phyloP scores from a whole-genome alignment of 495 filamentous ascomycete genomes.

The Daldinia childiae region DNA sequence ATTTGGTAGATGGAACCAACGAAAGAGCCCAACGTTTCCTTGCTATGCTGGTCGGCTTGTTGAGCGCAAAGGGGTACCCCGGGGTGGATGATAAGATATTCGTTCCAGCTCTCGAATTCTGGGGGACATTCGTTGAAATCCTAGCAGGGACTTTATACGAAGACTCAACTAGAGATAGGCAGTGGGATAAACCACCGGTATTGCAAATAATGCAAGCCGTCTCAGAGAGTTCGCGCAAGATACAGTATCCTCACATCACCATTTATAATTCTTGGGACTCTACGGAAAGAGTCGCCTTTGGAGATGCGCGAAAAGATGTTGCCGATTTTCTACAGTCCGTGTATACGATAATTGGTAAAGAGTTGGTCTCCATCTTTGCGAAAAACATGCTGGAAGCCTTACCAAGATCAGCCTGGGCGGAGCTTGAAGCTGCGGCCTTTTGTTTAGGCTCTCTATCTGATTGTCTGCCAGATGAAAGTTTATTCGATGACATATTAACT shows the following conservation, averaged over 20 bases:
- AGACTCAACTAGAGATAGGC: conserved; percentile 30
- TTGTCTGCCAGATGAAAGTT: conserved; percentile 70
- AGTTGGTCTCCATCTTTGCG: conserved; percentile 75
- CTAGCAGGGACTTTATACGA: conserved; percentile 51
- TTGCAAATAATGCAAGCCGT: conserved; percentile 64
- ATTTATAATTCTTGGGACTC: conserved; percentile 72
- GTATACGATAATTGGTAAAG: conserved; percentile 73
- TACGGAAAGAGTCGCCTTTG: conserved; percentile 75
- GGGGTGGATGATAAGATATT: conserved; percentile 82
- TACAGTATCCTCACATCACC: conserved; percentile 65
- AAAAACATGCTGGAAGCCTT: conserved; percentile 69
- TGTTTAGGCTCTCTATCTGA: conserved; percentile 82
- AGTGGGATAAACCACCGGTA: conserved; percentile 50
- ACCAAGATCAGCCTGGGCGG: conserved; percentile 69
- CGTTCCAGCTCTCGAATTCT: conserved; percentile 82
- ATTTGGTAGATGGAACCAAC: conserved; percentile 57
- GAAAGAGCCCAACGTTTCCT: conserved; percentile 60
- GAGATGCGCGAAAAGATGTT: conserved; percentile 81
- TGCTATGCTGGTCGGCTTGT: conserved; percentile 65
- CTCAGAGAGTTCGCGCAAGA: conserved; percentile 68
- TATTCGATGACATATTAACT: conserved; percentile 72
- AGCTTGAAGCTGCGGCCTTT: conserved; percentile 82
- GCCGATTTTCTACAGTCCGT: conserved; percentile 80
- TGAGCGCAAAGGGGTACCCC: conserved; percentile 75
- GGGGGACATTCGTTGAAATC: conserved; percentile 75